Conservation (phyloP, 306 rosid species). For the Gynostemma pentaphyllum region DNA sequence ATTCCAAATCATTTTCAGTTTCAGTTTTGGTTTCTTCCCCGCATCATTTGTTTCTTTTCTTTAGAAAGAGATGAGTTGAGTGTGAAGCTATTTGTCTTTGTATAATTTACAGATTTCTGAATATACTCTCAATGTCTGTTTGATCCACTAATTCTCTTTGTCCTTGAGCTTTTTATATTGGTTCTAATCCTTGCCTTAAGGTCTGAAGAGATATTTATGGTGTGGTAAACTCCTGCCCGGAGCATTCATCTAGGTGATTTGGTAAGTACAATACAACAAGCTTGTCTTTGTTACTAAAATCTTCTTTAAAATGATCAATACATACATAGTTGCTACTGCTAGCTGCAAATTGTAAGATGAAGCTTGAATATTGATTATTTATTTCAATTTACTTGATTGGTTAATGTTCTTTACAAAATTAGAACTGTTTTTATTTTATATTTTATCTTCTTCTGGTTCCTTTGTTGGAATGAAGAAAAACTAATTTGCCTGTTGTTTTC, state of each 20-base stretch:
- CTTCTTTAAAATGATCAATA: too few species aligned
- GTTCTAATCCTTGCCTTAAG: background rate
- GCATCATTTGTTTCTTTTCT: background rate
- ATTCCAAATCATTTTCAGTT: background rate
- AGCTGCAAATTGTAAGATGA: background rate
- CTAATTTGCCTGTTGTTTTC: background rate
- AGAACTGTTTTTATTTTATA: background rate
- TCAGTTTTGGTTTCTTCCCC: background rate
- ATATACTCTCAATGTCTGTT: background rate
- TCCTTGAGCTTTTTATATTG: background rate
- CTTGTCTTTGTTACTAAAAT: too few species aligned
- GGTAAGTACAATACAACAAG: too few species aligned
- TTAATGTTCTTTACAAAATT: background rate
- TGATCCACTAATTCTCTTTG: background rate
- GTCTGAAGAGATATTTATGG: background rate
- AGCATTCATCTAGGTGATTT: too few species aligned
- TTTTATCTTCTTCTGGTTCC: background rate
- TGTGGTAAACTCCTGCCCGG: background rate
- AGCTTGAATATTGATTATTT: background rate
- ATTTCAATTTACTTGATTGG: background rate
- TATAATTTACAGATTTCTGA: background rate
- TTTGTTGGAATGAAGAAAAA: background rate
- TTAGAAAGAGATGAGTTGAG: background rate
- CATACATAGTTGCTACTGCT: background rate
- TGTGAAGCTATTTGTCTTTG: background rate